Conservation (phyloP, 352 stramenopile species). For the Pythium rishiriense region DNA sequence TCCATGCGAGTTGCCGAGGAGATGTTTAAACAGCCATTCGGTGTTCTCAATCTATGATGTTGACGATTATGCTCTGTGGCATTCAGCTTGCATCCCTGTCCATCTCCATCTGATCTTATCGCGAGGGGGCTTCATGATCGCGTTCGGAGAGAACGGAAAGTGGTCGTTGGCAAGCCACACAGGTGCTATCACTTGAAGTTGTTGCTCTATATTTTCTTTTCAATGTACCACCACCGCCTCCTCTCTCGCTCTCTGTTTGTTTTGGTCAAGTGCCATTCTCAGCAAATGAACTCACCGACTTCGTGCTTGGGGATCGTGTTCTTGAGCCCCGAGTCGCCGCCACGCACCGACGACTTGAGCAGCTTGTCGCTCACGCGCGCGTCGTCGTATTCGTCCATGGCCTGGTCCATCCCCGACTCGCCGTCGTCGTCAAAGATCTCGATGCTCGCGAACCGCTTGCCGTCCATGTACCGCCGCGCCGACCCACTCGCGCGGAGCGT, state of each 20-base stretch:
- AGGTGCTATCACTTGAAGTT: no score
- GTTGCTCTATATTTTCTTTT: background rate
- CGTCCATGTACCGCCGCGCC: background rate
- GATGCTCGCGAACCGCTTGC: constrained; percentile 22
- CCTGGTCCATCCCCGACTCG: background rate
- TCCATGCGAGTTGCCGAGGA: no score
- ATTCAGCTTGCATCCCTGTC: no score
- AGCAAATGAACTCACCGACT: constrained; percentile 20
- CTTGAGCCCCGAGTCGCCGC: background rate
- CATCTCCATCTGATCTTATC: no score
- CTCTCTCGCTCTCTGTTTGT: no score
- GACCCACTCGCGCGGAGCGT: background rate
- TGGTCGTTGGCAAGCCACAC: no score
- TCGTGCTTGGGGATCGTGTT: constrained; percentile 16
- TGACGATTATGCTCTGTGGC: no score
- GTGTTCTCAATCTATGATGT: no score
- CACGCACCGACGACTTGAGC: constrained; percentile 1
- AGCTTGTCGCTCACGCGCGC: constrained; percentile 9
- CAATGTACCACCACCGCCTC: background rate
- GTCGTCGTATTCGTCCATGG: constrained; percentile 26
- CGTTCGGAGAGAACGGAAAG: no score
- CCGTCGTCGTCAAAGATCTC: constrained; percentile 22
- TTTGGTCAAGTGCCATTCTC: no score
- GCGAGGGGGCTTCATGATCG: no score
- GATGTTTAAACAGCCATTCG: no score